These are phyloP conservation scores for Boletus sp. DNA, from an alignment of 768 basidiomycete genomes.

Conservation along the genomic window DNA sequence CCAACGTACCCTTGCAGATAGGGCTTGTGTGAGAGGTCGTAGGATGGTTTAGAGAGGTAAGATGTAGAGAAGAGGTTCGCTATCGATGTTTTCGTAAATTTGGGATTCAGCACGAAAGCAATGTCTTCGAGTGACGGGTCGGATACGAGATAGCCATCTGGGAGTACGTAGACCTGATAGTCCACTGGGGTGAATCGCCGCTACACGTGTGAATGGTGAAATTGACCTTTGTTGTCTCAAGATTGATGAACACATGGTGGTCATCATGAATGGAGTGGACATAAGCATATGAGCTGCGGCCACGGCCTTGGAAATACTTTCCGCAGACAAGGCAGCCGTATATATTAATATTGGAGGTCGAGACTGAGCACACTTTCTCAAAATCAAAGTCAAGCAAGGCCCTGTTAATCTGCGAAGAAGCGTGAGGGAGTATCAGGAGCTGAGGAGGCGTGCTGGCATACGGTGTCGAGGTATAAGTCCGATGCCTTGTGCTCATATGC, in stretches of 20 bases:
- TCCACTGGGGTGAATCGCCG: conserved; percentile 14
- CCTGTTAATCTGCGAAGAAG: conserved; percentile 72
- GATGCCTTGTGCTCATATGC: conserved; percentile 46
- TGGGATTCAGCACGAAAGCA: conserved; percentile 81
- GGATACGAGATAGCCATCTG: conserved; percentile 93
- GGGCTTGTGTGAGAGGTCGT: conserved; percentile 75
- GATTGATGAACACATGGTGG: conserved; percentile 97
- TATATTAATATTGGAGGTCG: conserved; percentile 92
- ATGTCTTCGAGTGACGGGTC: conserved; percentile 98
- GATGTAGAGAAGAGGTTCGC: conserved; percentile 53
- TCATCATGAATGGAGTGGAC: conserved; percentile 97
- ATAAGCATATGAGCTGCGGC: conserved; percentile 91
- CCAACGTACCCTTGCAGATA: conserved; percentile 95
- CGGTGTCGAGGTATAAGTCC: conserved; percentile 94
- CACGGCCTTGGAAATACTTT: conserved; percentile 98
- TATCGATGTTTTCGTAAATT: conserved; percentile 66
- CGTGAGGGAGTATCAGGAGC: conserved; percentile 17
- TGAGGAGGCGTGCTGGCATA: conserved; percentile 37
- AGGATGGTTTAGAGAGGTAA: conserved; percentile 69
- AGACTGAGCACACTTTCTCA: conserved; percentile 97
- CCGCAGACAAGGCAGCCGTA: conserved; percentile 98
- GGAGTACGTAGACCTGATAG: conserved; percentile 88
- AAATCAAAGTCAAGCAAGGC: conserved; percentile 95
- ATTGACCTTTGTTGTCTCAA: conserved; percentile 80
- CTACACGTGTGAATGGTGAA: conserved; percentile 14